A percentile compares a stretch with the other conserved stretches of the same genome.
These are phyloP conservation scores for Starmerella riodocensis DNA, from an alignment of 805 yeast genomes.

Conservation along the genomic window DNA sequence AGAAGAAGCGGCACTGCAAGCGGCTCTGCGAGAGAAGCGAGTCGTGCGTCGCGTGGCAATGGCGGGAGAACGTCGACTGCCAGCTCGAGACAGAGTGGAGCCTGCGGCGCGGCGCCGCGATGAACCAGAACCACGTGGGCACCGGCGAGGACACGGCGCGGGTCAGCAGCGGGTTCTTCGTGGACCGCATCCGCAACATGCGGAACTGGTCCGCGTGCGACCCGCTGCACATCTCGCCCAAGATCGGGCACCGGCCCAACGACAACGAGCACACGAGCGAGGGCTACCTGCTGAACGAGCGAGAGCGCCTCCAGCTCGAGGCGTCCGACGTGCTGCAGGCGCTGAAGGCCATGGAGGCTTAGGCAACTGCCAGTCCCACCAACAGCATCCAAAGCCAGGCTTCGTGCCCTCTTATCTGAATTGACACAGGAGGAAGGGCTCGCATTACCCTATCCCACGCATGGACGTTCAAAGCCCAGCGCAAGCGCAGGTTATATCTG, in stretches of 20 bases:
- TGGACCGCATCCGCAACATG: conserved; percentile 25
- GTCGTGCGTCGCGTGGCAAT: conserved; percentile 18
- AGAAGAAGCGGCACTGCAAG: conserved; percentile 10
- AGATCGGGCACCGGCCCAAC: neutral
- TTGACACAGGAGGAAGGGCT: too few species aligned
- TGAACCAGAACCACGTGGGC: conserved; percentile 7
- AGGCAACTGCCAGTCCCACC: too few species aligned
- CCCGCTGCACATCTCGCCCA: conserved; percentile 1
- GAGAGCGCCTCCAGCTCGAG: conserved; percentile 1
- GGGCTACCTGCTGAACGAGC: conserved; percentile 2
- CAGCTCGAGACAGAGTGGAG: conserved; percentile 6
- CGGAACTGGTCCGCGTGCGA: conserved; percentile 22
- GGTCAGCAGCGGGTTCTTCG: conserved; percentile 24
- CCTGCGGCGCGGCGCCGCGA: conserved; percentile 15
- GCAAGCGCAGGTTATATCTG: too few species aligned
- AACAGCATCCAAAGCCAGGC: too few species aligned
- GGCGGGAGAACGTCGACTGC: conserved; percentile 13
- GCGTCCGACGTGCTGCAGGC: conserved; percentile 6
- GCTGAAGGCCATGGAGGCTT: neutral
- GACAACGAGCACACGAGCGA: neutral
- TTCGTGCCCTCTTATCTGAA: too few species aligned
- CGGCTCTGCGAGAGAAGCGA: conserved; percentile 10
- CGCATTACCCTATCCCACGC: too few species aligned
- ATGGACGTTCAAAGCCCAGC: too few species aligned
- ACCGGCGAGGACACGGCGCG: neutral